Base-by-base conservation (phyloP, 345 rosid genomes). In the Brassica cretica region DNA sequence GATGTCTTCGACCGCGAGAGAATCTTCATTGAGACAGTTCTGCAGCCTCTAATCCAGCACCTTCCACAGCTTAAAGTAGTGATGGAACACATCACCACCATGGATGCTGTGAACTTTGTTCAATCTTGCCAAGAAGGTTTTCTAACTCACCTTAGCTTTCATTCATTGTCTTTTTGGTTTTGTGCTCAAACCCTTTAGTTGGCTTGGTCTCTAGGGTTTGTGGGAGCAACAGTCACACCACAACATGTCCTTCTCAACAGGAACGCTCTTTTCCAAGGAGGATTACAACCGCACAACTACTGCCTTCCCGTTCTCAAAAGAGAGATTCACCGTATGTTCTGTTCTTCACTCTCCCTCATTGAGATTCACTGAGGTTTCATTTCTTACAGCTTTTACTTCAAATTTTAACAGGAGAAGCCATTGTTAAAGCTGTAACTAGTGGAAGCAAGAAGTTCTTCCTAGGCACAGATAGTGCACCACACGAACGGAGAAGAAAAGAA, bases 401-500 rank as follows among this genome's bases (percentile, higher is more conserved):
- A 61, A 6, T 63, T 30, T 39, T 12, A 84, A 24, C 72, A 95
- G 98, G 99, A 84, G 82, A 87, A 82, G 94, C 99, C 60, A 89
- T 95, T 69, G 93, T 85, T 78, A 82, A 88, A 79, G 97, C 97
- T 24, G 97, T 95, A 82, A 95, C 98, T 25, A 86, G 99, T 72
- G 98, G 98, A 70, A 93, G 87, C 78, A 91, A 85, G 82, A 89
- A 72, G 66, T 90, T 90, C 78, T 93, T 95, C 89, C 91, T 95
- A 30, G 99, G 99, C 71, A 93, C 99, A 75, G 99, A 95, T 81
- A 95, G 98, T 87, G 98, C 98, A 80, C 97, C 98, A 56, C 99
- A 95, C 78, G 99, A 95, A 79, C 85, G 82, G 76, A 81, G 1
- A 72, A 89, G 82, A 77, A 95, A 95, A 77, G 99, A 95, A 81